A percentile compares a stretch with the other conserved stretches of the same genome.
Evolutionary conservation across 1,139 yeast species (phyloP).

Genomic region (Pichia sp.): DNA sequence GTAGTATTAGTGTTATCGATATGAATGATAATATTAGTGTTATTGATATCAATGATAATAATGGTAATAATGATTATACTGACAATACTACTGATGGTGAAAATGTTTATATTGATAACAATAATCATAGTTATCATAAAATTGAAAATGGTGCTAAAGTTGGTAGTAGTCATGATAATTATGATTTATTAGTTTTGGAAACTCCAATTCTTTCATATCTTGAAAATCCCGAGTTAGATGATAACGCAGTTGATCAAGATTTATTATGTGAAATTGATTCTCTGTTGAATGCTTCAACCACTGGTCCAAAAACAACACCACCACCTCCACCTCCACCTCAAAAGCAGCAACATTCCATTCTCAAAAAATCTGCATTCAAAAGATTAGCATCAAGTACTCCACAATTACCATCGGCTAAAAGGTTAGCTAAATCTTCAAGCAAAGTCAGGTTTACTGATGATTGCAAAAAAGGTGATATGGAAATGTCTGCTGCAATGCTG

Average conservation of each 20-base stretch:
- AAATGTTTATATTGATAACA: background rate
- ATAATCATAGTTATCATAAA: too few species aligned
- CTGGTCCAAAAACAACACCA: background rate
- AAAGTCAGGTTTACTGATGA: background rate
- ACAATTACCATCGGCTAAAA: conserved; percentile 4
- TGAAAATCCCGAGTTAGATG: background rate
- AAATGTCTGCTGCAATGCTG: conserved; percentile 12
- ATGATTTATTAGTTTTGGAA: too few species aligned
- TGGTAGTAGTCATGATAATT: background rate
- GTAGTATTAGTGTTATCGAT: too few species aligned
- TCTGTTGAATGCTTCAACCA: background rate
- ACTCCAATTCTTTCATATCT: background rate
- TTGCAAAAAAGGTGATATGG: conserved; percentile 1
- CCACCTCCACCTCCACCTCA: background rate
- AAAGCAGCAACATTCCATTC: background rate
- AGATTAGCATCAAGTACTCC: conserved; percentile 1
- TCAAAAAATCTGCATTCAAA: conserved; percentile 6
- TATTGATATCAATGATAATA: background rate
- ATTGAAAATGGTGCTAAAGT: too few species aligned
- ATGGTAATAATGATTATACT: too few species aligned
- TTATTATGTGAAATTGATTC: conserved; percentile 6
- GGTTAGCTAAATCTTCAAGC: conserved; percentile 5
- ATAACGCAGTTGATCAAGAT: background rate
- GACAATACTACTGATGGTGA: too few species aligned
- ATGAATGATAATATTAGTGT: too few species aligned